Conservation (phyloP, 257 asterid species). For the Nemophila menziesii region DNA sequence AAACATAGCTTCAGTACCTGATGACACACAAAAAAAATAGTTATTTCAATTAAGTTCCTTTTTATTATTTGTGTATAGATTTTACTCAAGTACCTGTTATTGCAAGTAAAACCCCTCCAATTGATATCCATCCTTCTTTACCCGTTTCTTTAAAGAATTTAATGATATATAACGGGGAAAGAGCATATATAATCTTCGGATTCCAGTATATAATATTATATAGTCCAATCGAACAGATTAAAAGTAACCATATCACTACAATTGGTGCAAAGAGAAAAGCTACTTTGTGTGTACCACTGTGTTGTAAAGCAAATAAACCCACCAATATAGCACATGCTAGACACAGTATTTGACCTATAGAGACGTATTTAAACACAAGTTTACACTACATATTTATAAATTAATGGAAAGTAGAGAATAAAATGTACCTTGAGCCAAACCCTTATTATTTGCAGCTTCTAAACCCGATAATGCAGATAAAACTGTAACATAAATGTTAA, state of each 20-base stretch:
- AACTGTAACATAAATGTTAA: conserved; percentile 28
- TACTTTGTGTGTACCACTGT: conserved; percentile 80
- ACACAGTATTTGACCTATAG: conserved; percentile 46
- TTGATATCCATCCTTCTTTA: conserved; percentile 83
- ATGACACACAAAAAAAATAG: conserved; percentile 11
- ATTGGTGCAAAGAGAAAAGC: conserved; percentile 89
- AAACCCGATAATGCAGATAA: conserved; percentile 37
- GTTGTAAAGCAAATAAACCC: conserved; percentile 94
- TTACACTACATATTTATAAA: background rate
- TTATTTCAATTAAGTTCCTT: background rate
- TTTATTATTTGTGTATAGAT: background rate
- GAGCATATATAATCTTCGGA: conserved; percentile 61
- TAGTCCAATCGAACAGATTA: conserved; percentile 59
- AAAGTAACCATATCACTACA: conserved; percentile 73
- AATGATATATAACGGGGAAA: conserved; percentile 76
- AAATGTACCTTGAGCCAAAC: conserved; percentile 23
- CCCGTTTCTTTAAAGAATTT: conserved; percentile 65
- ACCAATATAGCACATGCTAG: conserved; percentile 68
- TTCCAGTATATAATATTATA: conserved; percentile 70
- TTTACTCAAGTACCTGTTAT: conserved; percentile 61
- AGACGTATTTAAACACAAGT: background rate
- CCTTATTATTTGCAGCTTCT: conserved; percentile 17
- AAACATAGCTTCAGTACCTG: conserved; percentile 98
- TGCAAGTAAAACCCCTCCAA: conserved; percentile 86
- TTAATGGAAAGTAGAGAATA: background rate